Percentiles rank a stretch among this genome's conserved stretches.
phyloP scores from a whole-genome alignment of 768 basidiomycete species.

The Naganishia antarctica region DNA sequence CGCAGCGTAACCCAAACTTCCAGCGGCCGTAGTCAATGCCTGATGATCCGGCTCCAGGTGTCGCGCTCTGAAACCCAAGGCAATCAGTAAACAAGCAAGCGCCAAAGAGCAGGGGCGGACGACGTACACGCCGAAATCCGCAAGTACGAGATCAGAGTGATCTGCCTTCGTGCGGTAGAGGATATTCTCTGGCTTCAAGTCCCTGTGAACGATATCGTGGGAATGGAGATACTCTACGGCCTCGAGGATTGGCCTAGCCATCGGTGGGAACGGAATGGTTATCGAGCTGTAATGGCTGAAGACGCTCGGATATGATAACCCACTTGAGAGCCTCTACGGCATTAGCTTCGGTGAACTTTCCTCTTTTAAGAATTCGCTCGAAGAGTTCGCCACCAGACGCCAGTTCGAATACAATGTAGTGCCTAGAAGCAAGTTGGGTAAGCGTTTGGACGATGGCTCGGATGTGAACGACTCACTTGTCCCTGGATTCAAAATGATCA shows the following conservation, averaged over 20 bases:
- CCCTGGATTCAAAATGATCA: slow-evolving; percentile 90
- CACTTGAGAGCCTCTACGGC: slow-evolving; percentile 72
- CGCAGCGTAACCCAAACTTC: slow-evolving; percentile 77
- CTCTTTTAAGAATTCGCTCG: slow-evolving; percentile 72
- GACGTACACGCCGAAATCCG: slow-evolving; percentile 90
- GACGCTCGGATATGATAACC: slow-evolving; percentile 40
- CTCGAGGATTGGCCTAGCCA: slow-evolving; percentile 65
- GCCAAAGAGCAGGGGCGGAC: no score
- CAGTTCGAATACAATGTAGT: slow-evolving; percentile 91
- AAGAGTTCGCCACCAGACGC: slow-evolving; percentile 93
- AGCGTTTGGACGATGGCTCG: no score
- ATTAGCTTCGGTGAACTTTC: slow-evolving; percentile 90
- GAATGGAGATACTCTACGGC: slow-evolving; percentile 86
- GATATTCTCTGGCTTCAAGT: slow-evolving; percentile 97
- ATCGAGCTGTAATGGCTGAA: neutral
- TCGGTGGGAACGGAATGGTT: neutral
- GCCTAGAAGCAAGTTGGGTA: slow-evolving; percentile 47
- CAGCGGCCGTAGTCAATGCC: slow-evolving; percentile 42
- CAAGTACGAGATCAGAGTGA: slow-evolving; percentile 85
- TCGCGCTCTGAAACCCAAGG: slow-evolving; percentile 49
- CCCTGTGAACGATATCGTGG: slow-evolving; percentile 90
- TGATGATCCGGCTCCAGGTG: slow-evolving; percentile 45
- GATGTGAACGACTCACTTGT: slow-evolving; percentile 57
- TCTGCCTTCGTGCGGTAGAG: slow-evolving; percentile 73
- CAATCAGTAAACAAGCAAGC: neutral